These are phyloP conservation scores for Striga asiatica DNA, from an alignment of 257 asterid species.

Conservation along the genomic window DNA sequence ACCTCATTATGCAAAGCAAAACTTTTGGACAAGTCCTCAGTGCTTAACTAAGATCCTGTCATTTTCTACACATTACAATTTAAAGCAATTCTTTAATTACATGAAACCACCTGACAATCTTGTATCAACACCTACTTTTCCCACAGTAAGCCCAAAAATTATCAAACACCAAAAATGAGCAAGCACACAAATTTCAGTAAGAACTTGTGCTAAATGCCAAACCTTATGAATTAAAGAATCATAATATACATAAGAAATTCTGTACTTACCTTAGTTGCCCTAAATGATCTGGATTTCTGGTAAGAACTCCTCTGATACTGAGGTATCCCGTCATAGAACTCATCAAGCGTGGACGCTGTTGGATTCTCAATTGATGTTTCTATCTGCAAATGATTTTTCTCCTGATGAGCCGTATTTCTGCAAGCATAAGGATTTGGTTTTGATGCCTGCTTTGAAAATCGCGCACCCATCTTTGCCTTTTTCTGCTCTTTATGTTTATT, in stretches of 20 bases:
- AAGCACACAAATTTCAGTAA: too few species aligned
- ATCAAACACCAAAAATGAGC: too few species aligned
- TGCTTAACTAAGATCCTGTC: too few species aligned
- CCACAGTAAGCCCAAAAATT: too few species aligned
- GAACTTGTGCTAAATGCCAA: too few species aligned
- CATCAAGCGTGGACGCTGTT: constrained; percentile 32
- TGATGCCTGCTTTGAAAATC: constrained; percentile 21
- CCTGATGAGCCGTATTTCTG: constrained; percentile 13
- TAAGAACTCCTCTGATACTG: constrained; percentile 38
- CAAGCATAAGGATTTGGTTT: constrained; percentile 31
- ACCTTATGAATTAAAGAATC: too few species aligned
- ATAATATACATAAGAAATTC: neutral
- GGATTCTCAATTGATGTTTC: constrained; percentile 15
- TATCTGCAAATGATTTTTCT: constrained; percentile 18
- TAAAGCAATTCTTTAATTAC: too few species aligned
- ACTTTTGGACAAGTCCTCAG: too few species aligned
- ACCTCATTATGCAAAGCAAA: too few species aligned
- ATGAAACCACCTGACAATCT: too few species aligned
- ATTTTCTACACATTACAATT: too few species aligned
- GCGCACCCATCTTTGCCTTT: constrained; percentile 29
- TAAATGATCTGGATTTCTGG: constrained; percentile 44
- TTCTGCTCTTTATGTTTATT: neutral
- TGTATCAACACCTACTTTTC: too few species aligned
- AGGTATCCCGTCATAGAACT: constrained; percentile 73
- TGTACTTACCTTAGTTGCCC: constrained; percentile 33